Percentiles rank a stretch among this genome's conserved stretches.
These are phyloP conservation scores for Sphaerulina populicola DNA, from an alignment of 2,329 filamentous ascomycete genomes.

Conservation along the genomic window DNA sequence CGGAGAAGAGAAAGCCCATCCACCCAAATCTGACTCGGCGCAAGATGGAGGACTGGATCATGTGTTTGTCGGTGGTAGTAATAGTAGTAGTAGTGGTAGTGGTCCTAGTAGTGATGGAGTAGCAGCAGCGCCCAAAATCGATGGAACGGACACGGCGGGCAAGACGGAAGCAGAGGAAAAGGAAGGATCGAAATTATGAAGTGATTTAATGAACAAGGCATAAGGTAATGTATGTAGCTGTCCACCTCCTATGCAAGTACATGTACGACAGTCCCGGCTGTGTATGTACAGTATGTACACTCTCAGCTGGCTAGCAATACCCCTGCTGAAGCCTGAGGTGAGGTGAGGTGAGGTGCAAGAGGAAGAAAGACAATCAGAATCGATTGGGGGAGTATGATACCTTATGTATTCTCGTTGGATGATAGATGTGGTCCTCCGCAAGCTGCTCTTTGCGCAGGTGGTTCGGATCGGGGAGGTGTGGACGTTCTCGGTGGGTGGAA, in stretches of 20 bases:
- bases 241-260: no score
- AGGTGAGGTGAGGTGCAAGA: no score
- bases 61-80: conserved; percentile 8
- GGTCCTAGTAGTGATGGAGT: neutral
- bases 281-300: no score
- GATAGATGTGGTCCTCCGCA: no score
- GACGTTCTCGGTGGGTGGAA: neutral
- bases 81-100: neutral
- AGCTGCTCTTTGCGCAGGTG: neutral
- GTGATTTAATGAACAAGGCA: no score
- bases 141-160: conserved; percentile 1
- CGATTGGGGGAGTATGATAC: no score
- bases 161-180: neutral
- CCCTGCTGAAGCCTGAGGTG: no score
- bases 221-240: no score
- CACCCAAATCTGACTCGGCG: neutral
- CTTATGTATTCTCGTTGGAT: no score
- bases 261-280: no score
- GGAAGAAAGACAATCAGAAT: no score
- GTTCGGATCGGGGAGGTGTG: neutral
- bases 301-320: no score
- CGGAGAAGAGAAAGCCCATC: neutral
- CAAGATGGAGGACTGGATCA: conserved; percentile 6
- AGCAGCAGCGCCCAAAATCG: conserved; percentile 3
- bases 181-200: conserved; percentile 5